A percentile compares a stretch with the other conserved stretches of the same genome.
phyloP scores from a whole-genome alignment of 768 basidiomycete species.

The Vararia minispora region DNA sequence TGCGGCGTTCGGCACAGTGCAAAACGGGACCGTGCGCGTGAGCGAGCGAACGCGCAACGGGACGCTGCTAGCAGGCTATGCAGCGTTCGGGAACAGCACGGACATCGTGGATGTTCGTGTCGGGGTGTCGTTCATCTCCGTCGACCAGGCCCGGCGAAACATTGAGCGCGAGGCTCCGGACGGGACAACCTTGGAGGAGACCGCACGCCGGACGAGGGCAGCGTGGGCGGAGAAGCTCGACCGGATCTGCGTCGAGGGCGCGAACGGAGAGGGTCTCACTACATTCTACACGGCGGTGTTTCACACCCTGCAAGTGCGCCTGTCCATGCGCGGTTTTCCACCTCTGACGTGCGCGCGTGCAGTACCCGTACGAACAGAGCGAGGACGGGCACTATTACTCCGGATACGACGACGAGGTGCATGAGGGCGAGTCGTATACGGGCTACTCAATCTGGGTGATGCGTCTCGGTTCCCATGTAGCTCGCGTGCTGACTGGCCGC shows the following conservation, averaged over 20 bases:
- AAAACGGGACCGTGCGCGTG: conserved; percentile 28
- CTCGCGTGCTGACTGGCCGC: not conserved
- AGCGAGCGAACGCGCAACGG: conserved; percentile 27
- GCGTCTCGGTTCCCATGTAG: conserved; percentile 10
- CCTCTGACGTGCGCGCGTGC: conserved; percentile 3
- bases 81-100: conserved; percentile 26
- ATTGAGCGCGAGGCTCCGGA: conserved; percentile 30
- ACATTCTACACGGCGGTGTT: conserved; percentile 50
- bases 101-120: conserved; percentile 41
- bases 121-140: conserved; percentile 66
- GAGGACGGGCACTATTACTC: conserved; percentile 66
- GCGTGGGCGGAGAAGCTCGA: conserved; percentile 33
- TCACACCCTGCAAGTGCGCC: conserved; percentile 44
- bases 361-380: conserved; percentile 72
- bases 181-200: conserved; percentile 26
- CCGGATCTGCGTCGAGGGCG: conserved; percentile 24
- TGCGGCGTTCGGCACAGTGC: conserved; percentile 35
- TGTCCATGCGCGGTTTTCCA: not conserved
- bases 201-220: conserved; percentile 22
- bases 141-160: conserved; percentile 40
- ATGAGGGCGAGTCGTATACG: conserved; percentile 59
- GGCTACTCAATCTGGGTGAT: conserved; percentile 75
- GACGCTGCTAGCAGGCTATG: conserved; percentile 39
- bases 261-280: conserved; percentile 20
- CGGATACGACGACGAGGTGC: conserved; percentile 58